phyloP scores from a whole-genome alignment of 2,329 filamentous ascomycete species.

The Kalmusia sp. region DNA sequence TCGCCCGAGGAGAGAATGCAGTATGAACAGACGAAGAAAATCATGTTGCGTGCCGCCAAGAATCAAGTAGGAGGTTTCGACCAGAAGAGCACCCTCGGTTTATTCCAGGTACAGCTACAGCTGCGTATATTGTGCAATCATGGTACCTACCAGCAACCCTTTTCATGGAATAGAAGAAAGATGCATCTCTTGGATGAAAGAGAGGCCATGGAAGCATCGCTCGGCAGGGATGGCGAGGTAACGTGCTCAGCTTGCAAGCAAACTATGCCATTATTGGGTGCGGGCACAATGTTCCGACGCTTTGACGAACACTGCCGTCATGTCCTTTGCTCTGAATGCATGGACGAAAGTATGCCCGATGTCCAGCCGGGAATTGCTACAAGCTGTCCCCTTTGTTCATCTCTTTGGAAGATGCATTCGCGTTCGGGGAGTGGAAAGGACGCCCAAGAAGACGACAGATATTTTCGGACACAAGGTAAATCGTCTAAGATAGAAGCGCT shows the following conservation, averaged over 20 bases:
- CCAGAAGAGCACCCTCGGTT: slow-evolving; percentile 48
- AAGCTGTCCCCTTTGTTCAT: slow-evolving; percentile 32
- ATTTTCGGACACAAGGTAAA: slow-evolving; percentile 36
- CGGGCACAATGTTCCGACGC: slow-evolving; percentile 29
- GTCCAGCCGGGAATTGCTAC: slow-evolving; percentile 9
- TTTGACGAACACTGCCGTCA: slow-evolving; percentile 37
- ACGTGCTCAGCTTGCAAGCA: slow-evolving; percentile 41
- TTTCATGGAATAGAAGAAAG: slow-evolving; percentile 51
- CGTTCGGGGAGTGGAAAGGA: slow-evolving; percentile 1
- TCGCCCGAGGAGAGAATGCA: slow-evolving; percentile 38
- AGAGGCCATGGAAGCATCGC: slow-evolving; percentile 38
- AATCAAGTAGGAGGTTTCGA: slow-evolving; percentile 48
- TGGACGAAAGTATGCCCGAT: slow-evolving; percentile 28
- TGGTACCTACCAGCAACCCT: slow-evolving; percentile 56
- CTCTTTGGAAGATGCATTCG: slow-evolving; percentile 16
- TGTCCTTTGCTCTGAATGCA: slow-evolving; percentile 44
- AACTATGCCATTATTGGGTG: slow-evolving; percentile 26
- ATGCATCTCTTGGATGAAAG: slow-evolving; percentile 43
- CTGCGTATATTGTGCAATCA: slow-evolving; percentile 59
- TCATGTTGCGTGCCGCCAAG: slow-evolving; percentile 48
- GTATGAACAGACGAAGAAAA: slow-evolving; percentile 37
- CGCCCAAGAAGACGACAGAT: slow-evolving; percentile 27
- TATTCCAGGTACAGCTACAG: slow-evolving; percentile 57
- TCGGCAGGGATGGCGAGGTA: slow-evolving; percentile 33
- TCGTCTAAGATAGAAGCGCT: slow-evolving; percentile 46